A percentile compares a stretch with the other conserved stretches of the same genome.
phyloP scores from a whole-genome alignment of 2,329 filamentous ascomycete species.

The Talaromyces sp. region DNA sequence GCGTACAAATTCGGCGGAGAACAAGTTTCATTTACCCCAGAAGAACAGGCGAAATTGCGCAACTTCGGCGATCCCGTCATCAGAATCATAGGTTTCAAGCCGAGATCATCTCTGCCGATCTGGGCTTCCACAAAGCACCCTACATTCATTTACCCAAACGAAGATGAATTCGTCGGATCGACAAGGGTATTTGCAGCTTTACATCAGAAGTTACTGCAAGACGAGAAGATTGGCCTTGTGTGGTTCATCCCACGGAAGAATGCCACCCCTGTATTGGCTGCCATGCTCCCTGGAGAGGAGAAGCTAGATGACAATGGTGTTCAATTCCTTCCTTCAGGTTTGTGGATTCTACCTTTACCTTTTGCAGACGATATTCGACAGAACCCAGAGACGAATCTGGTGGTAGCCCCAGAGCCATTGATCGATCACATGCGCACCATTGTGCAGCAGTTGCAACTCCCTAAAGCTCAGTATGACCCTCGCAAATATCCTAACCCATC shows the following conservation, averaged over 20 bases:
- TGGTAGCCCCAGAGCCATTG: constrained; percentile 66
- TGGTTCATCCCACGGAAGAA: constrained; percentile 88
- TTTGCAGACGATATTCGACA: constrained; percentile 85
- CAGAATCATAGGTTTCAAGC: constrained; percentile 91
- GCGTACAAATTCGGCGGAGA: constrained; percentile 96
- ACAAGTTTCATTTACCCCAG: constrained; percentile 78
- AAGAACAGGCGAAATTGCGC: constrained; percentile 75
- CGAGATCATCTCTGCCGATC: constrained; percentile 67
- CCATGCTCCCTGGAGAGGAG: constrained; percentile 73
- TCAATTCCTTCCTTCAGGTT: constrained; percentile 72
- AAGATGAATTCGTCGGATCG: constrained; percentile 85
- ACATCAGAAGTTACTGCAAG: constrained; percentile 78
- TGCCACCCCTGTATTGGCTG: constrained; percentile 74
- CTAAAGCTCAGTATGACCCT: constrained; percentile 80
- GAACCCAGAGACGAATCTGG: constrained; percentile 61
- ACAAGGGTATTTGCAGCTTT: constrained; percentile 89
- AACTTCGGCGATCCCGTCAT: constrained; percentile 80
- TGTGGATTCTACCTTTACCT: constrained; percentile 86
- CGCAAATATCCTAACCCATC: constrained; percentile 86
- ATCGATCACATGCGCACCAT: constrained; percentile 80
- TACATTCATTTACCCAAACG: constrained; percentile 90
- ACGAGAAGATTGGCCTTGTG: constrained; percentile 77
- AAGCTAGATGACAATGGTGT: constrained; percentile 64
- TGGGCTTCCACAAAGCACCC: constrained; percentile 87
- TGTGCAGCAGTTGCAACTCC: constrained; percentile 82